phyloP scores from a whole-genome alignment of 345 rosid genomes.

The Pugionium cornutum region DNA sequence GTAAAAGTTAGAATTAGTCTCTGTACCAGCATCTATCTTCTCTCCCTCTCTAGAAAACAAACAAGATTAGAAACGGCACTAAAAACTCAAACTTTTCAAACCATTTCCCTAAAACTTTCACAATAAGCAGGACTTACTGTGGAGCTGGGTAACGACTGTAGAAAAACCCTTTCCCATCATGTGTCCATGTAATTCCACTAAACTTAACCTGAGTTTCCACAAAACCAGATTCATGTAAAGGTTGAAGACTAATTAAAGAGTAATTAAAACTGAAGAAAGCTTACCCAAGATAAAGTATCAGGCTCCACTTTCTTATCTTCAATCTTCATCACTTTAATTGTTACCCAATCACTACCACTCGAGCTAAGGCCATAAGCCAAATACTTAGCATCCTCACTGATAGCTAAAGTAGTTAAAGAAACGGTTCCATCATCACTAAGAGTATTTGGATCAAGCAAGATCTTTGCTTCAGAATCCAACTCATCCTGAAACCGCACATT shows the following conservation, averaged over 20 bases:
- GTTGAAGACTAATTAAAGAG: not conserved
- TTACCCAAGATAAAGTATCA: conserved; percentile 83
- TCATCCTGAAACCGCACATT: conserved; percentile 50
- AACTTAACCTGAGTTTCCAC: conserved; percentile 64
- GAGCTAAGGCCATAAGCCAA: conserved; percentile 79
- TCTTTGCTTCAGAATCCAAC: conserved; percentile 72
- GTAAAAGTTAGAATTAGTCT: conserved; percentile 79
- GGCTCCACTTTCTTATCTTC: conserved; percentile 63
- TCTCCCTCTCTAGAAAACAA: conserved; percentile 67
- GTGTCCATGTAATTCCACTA: conserved; percentile 82
- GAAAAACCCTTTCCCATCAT: conserved; percentile 83
- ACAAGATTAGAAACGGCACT: not conserved
- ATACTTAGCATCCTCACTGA: conserved; percentile 76
- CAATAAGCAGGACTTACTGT: conserved; percentile 48
- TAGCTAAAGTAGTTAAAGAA: conserved; percentile 50
- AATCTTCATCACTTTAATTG: conserved; percentile 65
- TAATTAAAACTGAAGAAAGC: conserved; percentile 21
- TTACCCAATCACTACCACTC: conserved; percentile 98
- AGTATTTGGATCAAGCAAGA: conserved; percentile 81
- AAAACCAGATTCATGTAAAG: conserved; percentile 5
- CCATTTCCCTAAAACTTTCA: not conserved
- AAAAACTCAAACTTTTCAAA: conserved; percentile 8
- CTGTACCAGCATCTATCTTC: conserved; percentile 85
- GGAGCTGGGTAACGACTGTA: conserved; percentile 89
- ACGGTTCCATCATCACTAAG: conserved; percentile 92